Conservation (phyloP, 2,329 filamentous ascomycete genomes). For the Lachnellula subtilissima region DNA sequence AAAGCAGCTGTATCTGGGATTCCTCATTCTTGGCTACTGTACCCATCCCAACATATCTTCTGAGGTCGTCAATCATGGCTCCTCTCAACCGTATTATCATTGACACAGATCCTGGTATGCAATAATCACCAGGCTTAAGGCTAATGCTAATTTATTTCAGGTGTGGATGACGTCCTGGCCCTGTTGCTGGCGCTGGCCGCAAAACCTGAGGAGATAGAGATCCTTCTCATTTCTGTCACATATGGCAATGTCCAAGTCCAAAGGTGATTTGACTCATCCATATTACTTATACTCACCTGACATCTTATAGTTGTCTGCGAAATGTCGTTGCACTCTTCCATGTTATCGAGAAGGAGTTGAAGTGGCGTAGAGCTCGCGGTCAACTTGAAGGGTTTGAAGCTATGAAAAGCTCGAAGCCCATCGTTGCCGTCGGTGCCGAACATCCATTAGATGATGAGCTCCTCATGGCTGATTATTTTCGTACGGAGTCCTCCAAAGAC, state of each 20-base stretch:
- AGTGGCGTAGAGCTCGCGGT: constrained; percentile 71
- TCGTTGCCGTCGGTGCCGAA: constrained; percentile 82
- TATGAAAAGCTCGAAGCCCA: constrained; percentile 67
- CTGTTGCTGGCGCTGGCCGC: constrained; percentile 82
- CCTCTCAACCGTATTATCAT: constrained; percentile 80
- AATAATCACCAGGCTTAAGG: neutral
- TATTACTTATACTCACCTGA: constrained; percentile 3
- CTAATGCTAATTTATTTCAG: constrained; percentile 36
- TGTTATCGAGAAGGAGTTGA: constrained; percentile 81
- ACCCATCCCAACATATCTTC: neutral
- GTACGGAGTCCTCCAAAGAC: constrained; percentile 45
- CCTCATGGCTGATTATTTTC: constrained; percentile 81
- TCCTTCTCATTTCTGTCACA: constrained; percentile 80
- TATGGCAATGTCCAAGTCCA: constrained; percentile 90
- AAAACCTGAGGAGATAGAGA: constrained; percentile 76
- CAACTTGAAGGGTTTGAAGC: constrained; percentile 66
- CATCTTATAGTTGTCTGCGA: constrained; percentile 62
- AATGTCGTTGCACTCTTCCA: constrained; percentile 91
- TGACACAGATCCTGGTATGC: constrained; percentile 81
- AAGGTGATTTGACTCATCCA: constrained; percentile 47
- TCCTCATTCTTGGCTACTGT: too few relatives aligned
- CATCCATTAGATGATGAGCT: constrained; percentile 80
- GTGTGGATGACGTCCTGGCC: constrained; percentile 87
- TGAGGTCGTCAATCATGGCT: constrained; percentile 47
- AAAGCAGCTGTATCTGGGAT: too few relatives aligned